Conservation (phyloP, 306 rosid genomes). For the Quercus alba region DNA sequence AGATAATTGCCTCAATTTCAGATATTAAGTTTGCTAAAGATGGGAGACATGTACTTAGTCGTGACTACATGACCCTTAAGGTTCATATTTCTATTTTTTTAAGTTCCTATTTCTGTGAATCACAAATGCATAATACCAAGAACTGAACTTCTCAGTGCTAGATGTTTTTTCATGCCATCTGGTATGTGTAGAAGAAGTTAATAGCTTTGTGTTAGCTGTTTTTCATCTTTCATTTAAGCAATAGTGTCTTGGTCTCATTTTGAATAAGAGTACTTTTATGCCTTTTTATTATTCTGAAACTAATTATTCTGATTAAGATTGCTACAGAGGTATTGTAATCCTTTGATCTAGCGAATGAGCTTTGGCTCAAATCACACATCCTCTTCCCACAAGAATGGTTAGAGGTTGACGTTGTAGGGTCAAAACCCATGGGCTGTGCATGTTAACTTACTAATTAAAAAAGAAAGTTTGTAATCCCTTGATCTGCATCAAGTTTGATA, state of each 20-base stretch:
- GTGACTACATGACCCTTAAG: slow-evolving; percentile 99
- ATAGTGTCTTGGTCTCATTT: background rate
- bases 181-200: background rate
- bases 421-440: too few species aligned
- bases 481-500: background rate
- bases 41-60: slow-evolving; percentile 92
- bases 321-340: background rate
- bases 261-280: background rate
- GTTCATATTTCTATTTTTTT: slow-evolving; percentile 22
- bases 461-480: background rate
- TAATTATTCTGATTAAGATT: background rate
- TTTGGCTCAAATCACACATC: too few species aligned
- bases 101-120: background rate
- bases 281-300: background rate
- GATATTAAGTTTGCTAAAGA: slow-evolving; percentile 91
- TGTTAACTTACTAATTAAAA: too few species aligned
- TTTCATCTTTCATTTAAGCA: background rate
- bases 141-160: background rate
- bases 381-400: too few species aligned
- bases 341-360: background rate
- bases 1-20: slow-evolving; percentile 96
- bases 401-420: too few species aligned
- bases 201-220: background rate
- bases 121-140: background rate
- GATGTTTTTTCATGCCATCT: background rate